Evolutionary conservation across 345 rosid genomes (phyloP), one percentile per base, ranked within the genome.

Genomic region (Noccaea bulbosa): DNA sequence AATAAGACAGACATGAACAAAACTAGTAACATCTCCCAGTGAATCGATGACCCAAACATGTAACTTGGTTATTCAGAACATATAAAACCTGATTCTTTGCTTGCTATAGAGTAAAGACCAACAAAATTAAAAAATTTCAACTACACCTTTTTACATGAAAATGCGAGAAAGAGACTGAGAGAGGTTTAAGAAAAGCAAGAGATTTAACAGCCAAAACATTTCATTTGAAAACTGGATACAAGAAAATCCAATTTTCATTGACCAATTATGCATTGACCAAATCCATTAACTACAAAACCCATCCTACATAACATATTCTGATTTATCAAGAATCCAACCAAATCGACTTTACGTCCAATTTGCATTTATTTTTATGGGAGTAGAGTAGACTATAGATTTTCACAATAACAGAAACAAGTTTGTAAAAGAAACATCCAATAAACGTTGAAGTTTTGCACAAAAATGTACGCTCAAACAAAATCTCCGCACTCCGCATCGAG

Each of bases 11-110:
- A 9, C 24, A 35, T n/a, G 22, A 54, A 54, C 60, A 15, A 33
- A 34, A 11, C 4, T 11, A 35, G 38, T 44, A 44, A 30, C 30
- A 27, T 27, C 30, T 61, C 45, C n/a, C 12, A 44, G 45, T 30
- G 15, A 43, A 44, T 44, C 15, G 45, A 30, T 30, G 52, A 62
- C n/a, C 50, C 24, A 27, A 44, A 44, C 52, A 43, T 9, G 51
- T 37, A 30, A 30, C 24, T 24, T 27, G 20, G 65, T 41, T 27
- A 30, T 61, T 61, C 45, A 6, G 45, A 37, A 37, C 6, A 1
- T 41, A 60, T 3, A 60, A 61, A 44, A 14, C 38, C 24, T 22
- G 51, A 44, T 62, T 62, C 53, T 32, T 62, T 62, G 16, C 67
- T 62, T 61, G 33, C 39, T 30, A 61, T 5, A 6, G 35, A 55